These are phyloP conservation scores for Silene coronaria DNA, from an alignment of 179 eudicot species.

Conservation along the genomic window DNA sequence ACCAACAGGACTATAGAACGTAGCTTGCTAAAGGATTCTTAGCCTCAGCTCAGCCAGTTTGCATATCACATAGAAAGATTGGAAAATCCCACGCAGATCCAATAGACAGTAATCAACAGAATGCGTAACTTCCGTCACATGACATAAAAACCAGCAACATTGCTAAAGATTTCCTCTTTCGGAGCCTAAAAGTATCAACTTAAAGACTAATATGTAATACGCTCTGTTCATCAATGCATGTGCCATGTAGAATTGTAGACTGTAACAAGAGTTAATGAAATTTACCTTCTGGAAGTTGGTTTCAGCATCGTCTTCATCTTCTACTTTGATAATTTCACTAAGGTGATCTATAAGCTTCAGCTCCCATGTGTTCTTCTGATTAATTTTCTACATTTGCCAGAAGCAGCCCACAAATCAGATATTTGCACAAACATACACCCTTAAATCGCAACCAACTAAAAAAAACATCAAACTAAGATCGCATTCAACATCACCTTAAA, in stretches of 20 bases:
- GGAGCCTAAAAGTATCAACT: neutral
- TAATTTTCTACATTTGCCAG: constrained; percentile 29
- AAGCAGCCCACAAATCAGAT: neutral
- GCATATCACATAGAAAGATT: neutral
- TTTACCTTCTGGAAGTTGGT: constrained; percentile 76
- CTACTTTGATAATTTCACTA: constrained; percentile 46
- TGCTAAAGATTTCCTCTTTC: neutral
- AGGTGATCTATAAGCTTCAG: constrained; percentile 39
- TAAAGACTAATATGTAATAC: neutral
- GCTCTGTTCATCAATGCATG: no score
- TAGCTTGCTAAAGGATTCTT: neutral
- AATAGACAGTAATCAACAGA: neutral
- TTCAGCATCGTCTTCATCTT: constrained; percentile 58
- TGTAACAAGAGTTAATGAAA: neutral
- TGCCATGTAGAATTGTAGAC: no score
- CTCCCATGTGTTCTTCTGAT: constrained; percentile 46
- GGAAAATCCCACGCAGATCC: neutral
- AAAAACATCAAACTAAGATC: neutral
- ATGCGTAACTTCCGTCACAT: neutral
- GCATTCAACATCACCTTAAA: constrained; percentile 1
- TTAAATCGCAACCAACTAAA: neutral
- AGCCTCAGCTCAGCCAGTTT: neutral
- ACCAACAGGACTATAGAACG: neutral
- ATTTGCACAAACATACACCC: neutral
- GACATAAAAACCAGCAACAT: neutral